A percentile compares a stretch with the other conserved stretches of the same genome.
phyloP scores from a whole-genome alignment of 305 asterid genomes.

The Fraxinus xanthoxyloides region DNA sequence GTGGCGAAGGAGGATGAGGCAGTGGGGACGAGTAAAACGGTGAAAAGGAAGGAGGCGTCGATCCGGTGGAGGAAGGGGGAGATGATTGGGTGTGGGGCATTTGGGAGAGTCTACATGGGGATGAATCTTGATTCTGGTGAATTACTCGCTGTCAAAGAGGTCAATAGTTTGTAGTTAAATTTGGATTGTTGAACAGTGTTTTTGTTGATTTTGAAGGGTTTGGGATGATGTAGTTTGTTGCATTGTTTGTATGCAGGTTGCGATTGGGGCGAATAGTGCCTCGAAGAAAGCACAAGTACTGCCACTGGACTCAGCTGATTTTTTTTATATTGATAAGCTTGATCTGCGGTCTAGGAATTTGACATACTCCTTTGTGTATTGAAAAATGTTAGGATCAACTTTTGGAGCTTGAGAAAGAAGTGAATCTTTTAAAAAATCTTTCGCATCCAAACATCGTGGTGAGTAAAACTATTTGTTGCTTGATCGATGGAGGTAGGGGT shows the following conservation, averaged over 20 bases:
- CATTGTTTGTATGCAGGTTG: slow-evolving; percentile 52
- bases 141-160: slow-evolving; percentile 96
- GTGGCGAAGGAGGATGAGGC: not conserved
- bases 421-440: slow-evolving; percentile 77
- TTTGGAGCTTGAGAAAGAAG: slow-evolving; percentile 93
- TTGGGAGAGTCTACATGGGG: slow-evolving; percentile 98
- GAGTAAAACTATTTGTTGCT: slow-evolving; percentile 29
- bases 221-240: slow-evolving; percentile 23
- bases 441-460: slow-evolving; percentile 93
- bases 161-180: slow-evolving; percentile 19
- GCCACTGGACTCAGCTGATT: slow-evolving; percentile 28
- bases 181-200: not conserved
- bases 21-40: not conserved
- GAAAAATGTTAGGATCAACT: slow-evolving; percentile 61
- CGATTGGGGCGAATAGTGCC: slow-evolving; percentile 69
- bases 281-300: slow-evolving; percentile 82
- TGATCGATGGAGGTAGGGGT: not conserved
- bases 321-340: not conserved
- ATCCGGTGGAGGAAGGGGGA: slow-evolving; percentile 97
- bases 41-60: slow-evolving; percentile 22
- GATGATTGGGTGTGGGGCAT: slow-evolving; percentile 92
- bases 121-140: slow-evolving; percentile 96
- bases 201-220: not conserved
- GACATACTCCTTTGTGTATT: not conserved
- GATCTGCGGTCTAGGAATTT: not conserved